Evolutionary conservation across 192 early-diverging fungal species (phyloP).

Genomic region (Entophlyctis luteolus): DNA sequence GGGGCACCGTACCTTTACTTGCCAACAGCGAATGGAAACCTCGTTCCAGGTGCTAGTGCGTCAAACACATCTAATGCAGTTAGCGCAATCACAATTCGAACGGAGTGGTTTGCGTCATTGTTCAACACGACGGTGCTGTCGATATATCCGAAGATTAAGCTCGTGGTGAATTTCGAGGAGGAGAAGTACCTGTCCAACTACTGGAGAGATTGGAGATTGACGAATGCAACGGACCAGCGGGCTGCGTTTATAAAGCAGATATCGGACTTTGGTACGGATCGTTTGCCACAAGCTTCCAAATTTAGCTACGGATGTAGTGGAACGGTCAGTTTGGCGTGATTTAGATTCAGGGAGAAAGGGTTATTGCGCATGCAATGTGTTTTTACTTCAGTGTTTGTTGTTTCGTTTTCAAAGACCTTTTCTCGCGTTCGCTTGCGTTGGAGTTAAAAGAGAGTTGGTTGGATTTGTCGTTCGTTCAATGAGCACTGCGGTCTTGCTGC

Average conservation of each 20-base stretch:
- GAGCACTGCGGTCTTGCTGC: no score
- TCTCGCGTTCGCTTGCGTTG: no score
- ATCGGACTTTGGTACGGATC: background rate
- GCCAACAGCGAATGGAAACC: background rate
- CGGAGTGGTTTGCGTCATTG: background rate
- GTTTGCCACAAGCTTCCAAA: background rate
- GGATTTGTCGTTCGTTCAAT: no score
- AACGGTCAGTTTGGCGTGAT: background rate
- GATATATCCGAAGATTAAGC: background rate
- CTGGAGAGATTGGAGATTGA: background rate
- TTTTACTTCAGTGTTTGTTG: no score
- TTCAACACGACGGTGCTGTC: background rate
- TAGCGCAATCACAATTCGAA: constrained; percentile 29
- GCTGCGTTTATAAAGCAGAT: background rate
- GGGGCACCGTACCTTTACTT: constrained; percentile 27
- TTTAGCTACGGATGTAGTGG: background rate
- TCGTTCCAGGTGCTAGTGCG: background rate
- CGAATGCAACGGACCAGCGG: background rate
- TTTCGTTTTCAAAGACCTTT: no score
- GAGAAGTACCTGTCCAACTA: constrained; percentile 3
- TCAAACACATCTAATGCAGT: background rate
- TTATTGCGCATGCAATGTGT: no score
- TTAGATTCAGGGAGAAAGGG: background rate
- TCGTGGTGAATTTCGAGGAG: constrained; percentile 45
- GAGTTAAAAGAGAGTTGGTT: no score